These are phyloP conservation scores for Panicum miliaceum DNA, from an alignment of 176 grass and related monocot species.

Conservation along the genomic window DNA sequence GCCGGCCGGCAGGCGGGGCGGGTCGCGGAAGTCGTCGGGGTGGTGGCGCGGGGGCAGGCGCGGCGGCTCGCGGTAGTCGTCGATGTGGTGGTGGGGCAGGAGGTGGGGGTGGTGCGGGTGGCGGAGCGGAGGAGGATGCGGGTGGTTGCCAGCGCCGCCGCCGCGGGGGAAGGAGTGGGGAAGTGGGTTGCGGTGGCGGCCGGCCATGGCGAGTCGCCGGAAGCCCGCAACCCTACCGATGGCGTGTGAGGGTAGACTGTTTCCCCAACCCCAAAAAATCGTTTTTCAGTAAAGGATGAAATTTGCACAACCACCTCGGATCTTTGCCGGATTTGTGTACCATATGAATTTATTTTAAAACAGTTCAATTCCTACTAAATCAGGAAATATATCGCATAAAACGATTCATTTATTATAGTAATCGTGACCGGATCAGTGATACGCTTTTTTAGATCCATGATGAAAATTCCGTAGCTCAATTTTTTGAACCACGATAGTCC, in stretches of 20 bases:
- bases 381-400: too few relatives aligned
- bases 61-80: conserved; percentile 52
- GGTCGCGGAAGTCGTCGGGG: conserved; percentile 53
- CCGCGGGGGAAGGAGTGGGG: conserved; percentile 36
- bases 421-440: too few relatives aligned
- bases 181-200: conserved; percentile 55
- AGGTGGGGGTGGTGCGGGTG: conserved; percentile 30
- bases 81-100: conserved; percentile 47
- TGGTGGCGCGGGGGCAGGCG: conserved; percentile 47
- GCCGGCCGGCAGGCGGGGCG: conserved; percentile 28
- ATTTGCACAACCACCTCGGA: conserved; percentile 11
- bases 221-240: conserved; percentile 59
- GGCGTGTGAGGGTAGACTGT: not conserved
- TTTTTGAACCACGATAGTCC: too few relatives aligned
- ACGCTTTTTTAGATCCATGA: too few relatives aligned
- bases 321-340: not conserved
- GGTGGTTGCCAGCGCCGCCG: conserved; percentile 33
- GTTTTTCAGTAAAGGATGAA: not conserved
- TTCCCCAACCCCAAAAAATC: not conserved
- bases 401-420: too few relatives aligned
- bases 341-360: too few relatives aligned
- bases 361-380: not conserved
- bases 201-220: conserved; percentile 59
- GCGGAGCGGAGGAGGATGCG: conserved; percentile 40
- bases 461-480: too few relatives aligned